Conservation (phyloP, 176 grass and related monocot species). For the Musa acuminata region DNA sequence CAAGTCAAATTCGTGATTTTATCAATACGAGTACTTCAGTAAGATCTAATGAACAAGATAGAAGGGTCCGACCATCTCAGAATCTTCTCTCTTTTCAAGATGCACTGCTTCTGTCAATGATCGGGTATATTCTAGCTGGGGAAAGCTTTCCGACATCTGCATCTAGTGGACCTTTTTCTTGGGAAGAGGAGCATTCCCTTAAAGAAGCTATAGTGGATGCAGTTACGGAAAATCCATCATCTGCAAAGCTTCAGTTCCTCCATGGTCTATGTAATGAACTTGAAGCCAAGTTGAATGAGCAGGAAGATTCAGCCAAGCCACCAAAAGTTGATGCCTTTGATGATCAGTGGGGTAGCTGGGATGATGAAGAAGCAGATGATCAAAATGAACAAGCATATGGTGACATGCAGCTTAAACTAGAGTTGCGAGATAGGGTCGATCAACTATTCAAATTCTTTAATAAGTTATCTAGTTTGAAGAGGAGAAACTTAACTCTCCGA, state of each 20-base stretch:
- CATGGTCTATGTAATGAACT: conserved; percentile 63
- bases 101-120: conserved; percentile 69
- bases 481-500: conserved; percentile 57
- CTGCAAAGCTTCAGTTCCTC: conserved; percentile 62
- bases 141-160: conserved; percentile 85
- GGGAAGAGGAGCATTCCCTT: conserved; percentile 89
- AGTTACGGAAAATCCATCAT: conserved; percentile 67
- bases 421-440: conserved; percentile 81
- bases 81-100: conserved; percentile 81
- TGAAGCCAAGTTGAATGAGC: conserved; percentile 44
- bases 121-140: conserved; percentile 87
- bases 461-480: conserved; percentile 71
- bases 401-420: conserved; percentile 82
- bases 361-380: conserved; percentile 60
- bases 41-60: conserved; percentile 47
- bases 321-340: conserved; percentile 74
- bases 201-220: conserved; percentile 91
- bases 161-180: conserved; percentile 76
- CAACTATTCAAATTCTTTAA: conserved; percentile 84
- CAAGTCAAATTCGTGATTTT: conserved; percentile 91
- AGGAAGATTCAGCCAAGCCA: conserved; percentile 30
- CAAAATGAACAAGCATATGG: conserved; percentile 58
- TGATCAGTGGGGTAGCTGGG: conserved; percentile 91
- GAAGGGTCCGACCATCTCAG: conserved; percentile 26
- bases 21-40: conserved; percentile 75